Conservation (phyloP, 768 basidiomycete genomes). For the Boletus subcaerulescens region DNA sequence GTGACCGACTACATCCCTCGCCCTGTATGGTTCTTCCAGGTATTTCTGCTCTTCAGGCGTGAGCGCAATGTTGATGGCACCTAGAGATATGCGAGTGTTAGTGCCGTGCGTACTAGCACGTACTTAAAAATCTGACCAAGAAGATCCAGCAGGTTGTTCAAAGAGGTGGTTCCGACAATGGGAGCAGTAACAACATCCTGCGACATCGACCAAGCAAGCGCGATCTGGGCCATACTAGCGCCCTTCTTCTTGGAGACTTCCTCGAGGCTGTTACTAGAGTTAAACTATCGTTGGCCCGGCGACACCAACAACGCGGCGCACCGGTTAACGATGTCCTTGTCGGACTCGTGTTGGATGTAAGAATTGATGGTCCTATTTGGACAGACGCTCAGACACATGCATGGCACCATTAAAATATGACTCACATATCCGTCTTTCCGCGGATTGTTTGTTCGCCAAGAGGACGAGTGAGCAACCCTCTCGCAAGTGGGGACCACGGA, state of each 20-base stretch:
- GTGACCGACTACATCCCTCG: conserved; percentile 43
- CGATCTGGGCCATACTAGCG: too few relatives aligned
- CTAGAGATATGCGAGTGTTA: background rate
- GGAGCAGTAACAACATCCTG: conserved; percentile 7
- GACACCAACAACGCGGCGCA: background rate
- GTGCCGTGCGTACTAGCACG: background rate
- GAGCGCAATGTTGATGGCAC: conserved; percentile 4
- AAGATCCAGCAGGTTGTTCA: conserved; percentile 8
- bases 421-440: too few relatives aligned
- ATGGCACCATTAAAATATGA: background rate
- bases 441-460: too few relatives aligned
- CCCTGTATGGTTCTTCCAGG: conserved; percentile 7
- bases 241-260: conserved; percentile 1
- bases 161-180: conserved; percentile 7
- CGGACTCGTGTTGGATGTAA: conserved; percentile 10
- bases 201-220: background rate
- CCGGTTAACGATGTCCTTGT: conserved; percentile 8
- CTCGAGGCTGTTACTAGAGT: background rate
- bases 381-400: background rate
- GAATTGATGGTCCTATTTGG: background rate
- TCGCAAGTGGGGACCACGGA: too few relatives aligned
- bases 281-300: background rate
- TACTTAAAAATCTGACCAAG: background rate
- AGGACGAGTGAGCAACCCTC: too few relatives aligned
- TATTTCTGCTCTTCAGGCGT: conserved; percentile 10